Evolutionary conservation across 192 early-diverging fungal species (phyloP), one percentile per base, ranked within the genome.

Genomic region (Funneliformis mosseae): DNA sequence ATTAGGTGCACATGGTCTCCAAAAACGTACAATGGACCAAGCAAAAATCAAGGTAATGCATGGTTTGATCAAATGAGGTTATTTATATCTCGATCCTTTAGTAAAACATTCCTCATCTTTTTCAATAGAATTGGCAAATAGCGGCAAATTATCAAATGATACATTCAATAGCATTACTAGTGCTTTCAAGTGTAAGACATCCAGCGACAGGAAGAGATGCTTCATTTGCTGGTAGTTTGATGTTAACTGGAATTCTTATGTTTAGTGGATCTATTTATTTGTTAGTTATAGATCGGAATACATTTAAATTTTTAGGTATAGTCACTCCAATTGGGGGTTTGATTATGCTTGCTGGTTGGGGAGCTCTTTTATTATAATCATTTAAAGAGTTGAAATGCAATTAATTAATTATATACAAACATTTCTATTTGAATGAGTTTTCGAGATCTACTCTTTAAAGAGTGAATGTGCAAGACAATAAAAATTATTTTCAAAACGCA

Each of bases 261-360:
- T 91, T 91, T 70, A 82, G 80, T 67, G 89, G 89, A 3, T 82
- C 84, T 4, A 90, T 91, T 23, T 91, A 91, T 71, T 33, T 83
- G 4, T 82, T 90, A 33, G 83, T 83, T 7, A 80, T 90, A 27
- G 70, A 85, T 50, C 72, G 81, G 25, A 72, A 68, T 4, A 76
- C 66, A 41, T 81, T 81, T 46, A 43, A 80, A 55, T 55, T 83
- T 66, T 55, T 91, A 21, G 90, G 89, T 1, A 88, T 88, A 0
- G 69, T 88, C 27, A 90, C 90, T 11, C 90, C 90, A 11, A 64
- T 91, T 48, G 90, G 90, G 33, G 90, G 89, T 23, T 38, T 89
- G 10, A 81, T 80, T 33, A 83, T 90, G 68, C 83, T 90, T 23
- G 89, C 83, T 25, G 90, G 90, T 14, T 91, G 90, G 90, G 81